Conservation (phyloP, 2,329 filamentous ascomycete genomes). For the Alternaria burnsii region DNA sequence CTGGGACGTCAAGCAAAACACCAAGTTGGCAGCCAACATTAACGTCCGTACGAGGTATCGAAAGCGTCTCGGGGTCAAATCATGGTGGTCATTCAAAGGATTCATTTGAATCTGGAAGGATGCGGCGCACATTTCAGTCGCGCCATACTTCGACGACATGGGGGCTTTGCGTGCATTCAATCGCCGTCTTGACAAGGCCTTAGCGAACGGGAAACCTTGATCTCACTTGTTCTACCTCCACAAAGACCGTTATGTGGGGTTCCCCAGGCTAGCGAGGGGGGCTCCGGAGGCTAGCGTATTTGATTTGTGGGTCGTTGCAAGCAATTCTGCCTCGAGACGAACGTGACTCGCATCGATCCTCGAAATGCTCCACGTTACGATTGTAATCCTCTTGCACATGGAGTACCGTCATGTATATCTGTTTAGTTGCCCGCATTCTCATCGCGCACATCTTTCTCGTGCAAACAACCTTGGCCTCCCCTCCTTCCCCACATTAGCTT, state of each 20-base stretch:
- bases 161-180: background rate
- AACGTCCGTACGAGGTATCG: background rate
- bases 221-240: background rate
- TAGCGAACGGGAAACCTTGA: background rate
- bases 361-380: background rate
- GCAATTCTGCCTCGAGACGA: conserved; percentile 5
- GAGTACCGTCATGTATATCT: background rate
- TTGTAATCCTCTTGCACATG: background rate
- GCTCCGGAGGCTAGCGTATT: background rate
- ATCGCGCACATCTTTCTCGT: background rate
- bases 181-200: background rate
- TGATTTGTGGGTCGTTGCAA: conserved; percentile 4
- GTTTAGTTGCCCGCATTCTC: background rate
- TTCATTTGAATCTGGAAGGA: background rate
- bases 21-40: background rate
- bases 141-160: background rate
- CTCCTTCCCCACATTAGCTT: background rate
- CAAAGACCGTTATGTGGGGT: background rate
- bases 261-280: conserved; percentile 1
- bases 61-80: background rate
- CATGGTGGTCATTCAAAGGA: background rate
- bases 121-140: background rate
- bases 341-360: conserved; percentile 4
- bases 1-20: background rate
- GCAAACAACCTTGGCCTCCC: background rate